Evolutionary conservation across 257 asterid species (phyloP).

Genomic region (Hygrophila difformis): DNA sequence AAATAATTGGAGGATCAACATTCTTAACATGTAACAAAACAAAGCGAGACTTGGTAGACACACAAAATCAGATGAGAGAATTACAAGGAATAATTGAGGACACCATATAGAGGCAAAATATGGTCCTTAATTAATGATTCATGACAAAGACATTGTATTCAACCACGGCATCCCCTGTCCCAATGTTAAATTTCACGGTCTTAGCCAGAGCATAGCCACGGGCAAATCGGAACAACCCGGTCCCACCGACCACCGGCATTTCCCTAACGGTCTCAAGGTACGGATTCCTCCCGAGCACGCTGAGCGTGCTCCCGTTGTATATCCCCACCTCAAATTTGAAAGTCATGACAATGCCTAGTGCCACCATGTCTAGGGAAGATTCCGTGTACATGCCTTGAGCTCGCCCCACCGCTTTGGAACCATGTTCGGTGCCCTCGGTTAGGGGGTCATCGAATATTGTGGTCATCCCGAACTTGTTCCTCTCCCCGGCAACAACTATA

Average conservation of each 20-base stretch:
- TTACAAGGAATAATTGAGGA: too few relatives aligned
- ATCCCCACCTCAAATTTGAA: slow-evolving; percentile 32
- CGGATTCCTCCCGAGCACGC: slow-evolving; percentile 43
- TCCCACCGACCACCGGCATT: slow-evolving; percentile 59
- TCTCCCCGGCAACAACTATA: slow-evolving; percentile 20
- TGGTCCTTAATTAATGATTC: slow-evolving; percentile 35
- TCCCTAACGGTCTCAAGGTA: slow-evolving; percentile 36
- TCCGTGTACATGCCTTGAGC: slow-evolving; percentile 46
- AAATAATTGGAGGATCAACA: too few relatives aligned
- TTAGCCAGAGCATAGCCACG: slow-evolving; percentile 54
- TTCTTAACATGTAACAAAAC: too few relatives aligned
- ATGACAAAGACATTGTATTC: slow-evolving; percentile 49
- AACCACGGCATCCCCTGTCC: slow-evolving; percentile 51
- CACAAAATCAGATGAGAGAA: too few relatives aligned
- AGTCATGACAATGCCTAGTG: slow-evolving; percentile 33
- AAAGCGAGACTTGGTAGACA: too few relatives aligned
- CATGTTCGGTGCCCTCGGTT: slow-evolving; percentile 30
- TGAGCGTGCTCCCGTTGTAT: slow-evolving; percentile 42
- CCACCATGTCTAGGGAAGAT: slow-evolving; percentile 19
- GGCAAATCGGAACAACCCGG: slow-evolving; percentile 41
- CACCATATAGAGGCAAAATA: too few relatives aligned
- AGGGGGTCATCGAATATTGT: slow-evolving; percentile 41
- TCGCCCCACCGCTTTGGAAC: slow-evolving; percentile 39
- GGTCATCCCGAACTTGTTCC: slow-evolving; percentile 29
- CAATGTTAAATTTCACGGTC: slow-evolving; percentile 14